Conservation (phyloP, 192 early-diverging fungal genomes). For the Lunasporangiospora selenospora region DNA sequence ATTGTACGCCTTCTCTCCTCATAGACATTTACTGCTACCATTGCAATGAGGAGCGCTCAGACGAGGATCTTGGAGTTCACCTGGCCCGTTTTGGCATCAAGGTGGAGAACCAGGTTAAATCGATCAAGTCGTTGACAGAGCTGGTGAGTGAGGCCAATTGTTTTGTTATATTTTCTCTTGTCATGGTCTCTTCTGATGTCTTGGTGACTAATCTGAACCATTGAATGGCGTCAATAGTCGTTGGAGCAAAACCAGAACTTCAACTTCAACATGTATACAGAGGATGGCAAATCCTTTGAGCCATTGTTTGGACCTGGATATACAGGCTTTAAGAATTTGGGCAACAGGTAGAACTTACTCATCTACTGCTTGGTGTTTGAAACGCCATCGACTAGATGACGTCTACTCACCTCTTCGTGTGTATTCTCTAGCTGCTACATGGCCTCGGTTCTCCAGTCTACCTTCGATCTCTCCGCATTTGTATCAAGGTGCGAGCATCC, state of each 20-base stretch:
- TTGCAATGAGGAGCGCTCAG: conserved; percentile 83
- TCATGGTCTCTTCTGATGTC: no score
- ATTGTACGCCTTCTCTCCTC: not conserved
- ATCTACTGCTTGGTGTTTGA: not conserved
- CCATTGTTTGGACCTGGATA: conserved; percentile 90
- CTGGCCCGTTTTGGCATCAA: conserved; percentile 91
- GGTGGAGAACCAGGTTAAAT: conserved; percentile 83
- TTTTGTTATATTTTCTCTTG: not conserved
- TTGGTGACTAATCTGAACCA: not conserved
- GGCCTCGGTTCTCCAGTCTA: conserved; percentile 92
- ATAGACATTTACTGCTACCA: conserved; percentile 85
- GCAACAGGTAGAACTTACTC: conserved; percentile 73
- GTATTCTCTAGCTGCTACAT: conserved; percentile 85
- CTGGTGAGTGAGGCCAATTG: conserved; percentile 59
- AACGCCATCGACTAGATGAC: not conserved
- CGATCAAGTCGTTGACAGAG: conserved; percentile 91
- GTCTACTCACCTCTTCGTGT: not conserved
- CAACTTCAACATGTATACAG: conserved; percentile 97
- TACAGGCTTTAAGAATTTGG: conserved; percentile 93
- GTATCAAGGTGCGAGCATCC: conserved; percentile 65
- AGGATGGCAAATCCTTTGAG: conserved; percentile 87
- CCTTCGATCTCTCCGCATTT: conserved; percentile 81
- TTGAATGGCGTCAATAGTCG: conserved; percentile 59
- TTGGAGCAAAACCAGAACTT: conserved; percentile 96
- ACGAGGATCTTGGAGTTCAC: conserved; percentile 80